Evolutionary conservation across 2,329 filamentous ascomycete genomes (phyloP), one percentile per base, ranked within the genome.

Genomic region (Cyclaneusma minus): DNA sequence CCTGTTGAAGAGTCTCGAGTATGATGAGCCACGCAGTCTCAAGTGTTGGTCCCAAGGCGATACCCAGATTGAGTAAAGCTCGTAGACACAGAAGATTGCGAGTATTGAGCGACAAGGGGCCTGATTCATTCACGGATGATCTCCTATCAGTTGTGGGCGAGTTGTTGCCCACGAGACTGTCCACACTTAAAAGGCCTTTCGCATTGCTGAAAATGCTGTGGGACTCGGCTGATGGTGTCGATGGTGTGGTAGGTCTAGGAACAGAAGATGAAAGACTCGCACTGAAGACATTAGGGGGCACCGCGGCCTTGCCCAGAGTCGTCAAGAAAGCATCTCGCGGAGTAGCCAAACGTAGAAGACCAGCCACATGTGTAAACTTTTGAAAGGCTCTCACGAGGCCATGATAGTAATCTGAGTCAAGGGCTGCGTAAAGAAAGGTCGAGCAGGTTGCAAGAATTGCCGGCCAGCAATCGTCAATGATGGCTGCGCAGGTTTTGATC

Each of bases 361-460:
- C 91, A 20, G 89, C 83, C 3, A 95, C 87, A 47, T 98, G 91
- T 1, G 89, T 80, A 42, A 98, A 81, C 37, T 91, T 84, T 43
- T 98, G 89, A 39, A 95, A 92, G 0, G 87, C 81, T 37, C 89
- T 70, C 13, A 98, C 87, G 2, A 98, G 59, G 7, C 77, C 72
- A 38, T 94, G 85, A 42, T 95, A 98, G 40, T 89, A 94, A 28
- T 94, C 84, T 1, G 82, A 78, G 46, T 98, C 89, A 4, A 98
- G 58, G 0, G 87, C 74, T 16, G 89, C 82, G 45, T 92, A 91
- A 11, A 98, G 56, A 45, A 95, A 98, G 0, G 87, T 94, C 0
- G 89, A 98, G 41, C 84, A 94, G 2, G 84, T 89, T 1, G 89
- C 87, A 25, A 98, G 66, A 20, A 95, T 75, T 8, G 89, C 89